Evolutionary conservation across 106 monocot genomes (phyloP).

Genomic region (Dendrobium huoshanense): DNA sequence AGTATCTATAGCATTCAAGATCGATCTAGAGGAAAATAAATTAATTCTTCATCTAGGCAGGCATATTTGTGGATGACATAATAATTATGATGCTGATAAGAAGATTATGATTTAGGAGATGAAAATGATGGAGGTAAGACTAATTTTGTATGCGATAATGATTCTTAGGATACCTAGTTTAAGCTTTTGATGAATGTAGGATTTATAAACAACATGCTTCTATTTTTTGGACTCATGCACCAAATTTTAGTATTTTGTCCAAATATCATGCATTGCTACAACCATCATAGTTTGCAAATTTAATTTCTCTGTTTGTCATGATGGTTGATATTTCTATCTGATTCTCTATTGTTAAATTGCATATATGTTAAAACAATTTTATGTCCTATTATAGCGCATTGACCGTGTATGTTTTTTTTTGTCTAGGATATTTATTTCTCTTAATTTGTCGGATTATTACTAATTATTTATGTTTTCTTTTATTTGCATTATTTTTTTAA

Average conservation of each 20-base stretch:
- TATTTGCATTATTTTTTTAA: not conserved
- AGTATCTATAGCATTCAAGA: not conserved
- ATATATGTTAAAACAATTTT: too few relatives aligned
- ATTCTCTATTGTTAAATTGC: not conserved
- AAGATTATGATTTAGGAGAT: too few relatives aligned
- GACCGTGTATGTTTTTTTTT: too few relatives aligned
- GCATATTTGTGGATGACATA: not conserved
- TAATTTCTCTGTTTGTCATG: not conserved
- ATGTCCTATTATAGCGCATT: not conserved
- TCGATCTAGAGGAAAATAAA: not conserved
- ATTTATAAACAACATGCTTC: not conserved
- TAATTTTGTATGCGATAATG: too few relatives aligned
- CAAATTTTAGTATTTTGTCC: not conserved
- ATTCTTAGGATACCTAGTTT: too few relatives aligned
- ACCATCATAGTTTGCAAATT: not conserved
- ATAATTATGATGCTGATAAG: not conserved
- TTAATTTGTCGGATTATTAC: not conserved
- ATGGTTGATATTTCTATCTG: not conserved
- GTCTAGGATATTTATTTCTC: not conserved
- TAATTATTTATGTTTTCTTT: not conserved
- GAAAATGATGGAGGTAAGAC: too few relatives aligned
- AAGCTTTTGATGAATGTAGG: too few relatives aligned
- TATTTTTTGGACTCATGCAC: not conserved
- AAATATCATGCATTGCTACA: not conserved
- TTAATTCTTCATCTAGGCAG: not conserved